These are phyloP conservation scores for Mycena polygramma DNA, from an alignment of 768 basidiomycete species.

Conservation along the genomic window DNA sequence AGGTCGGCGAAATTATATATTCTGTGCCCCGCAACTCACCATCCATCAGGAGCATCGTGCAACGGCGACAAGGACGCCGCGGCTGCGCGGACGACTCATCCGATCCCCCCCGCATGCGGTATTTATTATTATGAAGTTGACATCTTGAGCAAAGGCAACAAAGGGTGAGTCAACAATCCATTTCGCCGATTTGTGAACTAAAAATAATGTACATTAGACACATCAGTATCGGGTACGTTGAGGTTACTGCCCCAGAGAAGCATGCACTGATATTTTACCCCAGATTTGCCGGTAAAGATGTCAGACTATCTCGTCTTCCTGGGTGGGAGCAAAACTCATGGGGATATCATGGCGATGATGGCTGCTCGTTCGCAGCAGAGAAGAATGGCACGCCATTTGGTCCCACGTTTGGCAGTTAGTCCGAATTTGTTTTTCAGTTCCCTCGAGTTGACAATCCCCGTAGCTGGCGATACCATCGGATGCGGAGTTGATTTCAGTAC, in stretches of 20 bases:
- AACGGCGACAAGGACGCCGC: conserved; percentile 87
- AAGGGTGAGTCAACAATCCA: conserved; percentile 68
- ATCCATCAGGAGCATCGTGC: conserved; percentile 60
- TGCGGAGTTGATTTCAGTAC: conserved; percentile 93
- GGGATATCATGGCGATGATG: conserved; percentile 96
- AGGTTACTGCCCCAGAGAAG: not conserved
- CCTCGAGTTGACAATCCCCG: conserved; percentile 26
- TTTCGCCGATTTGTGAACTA: conserved; percentile 26
- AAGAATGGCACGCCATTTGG: conserved; percentile 81
- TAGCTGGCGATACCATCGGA: conserved; percentile 90
- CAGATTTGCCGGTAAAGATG: conserved; percentile 77
- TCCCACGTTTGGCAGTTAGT: conserved; percentile 84
- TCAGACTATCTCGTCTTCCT: conserved; percentile 81
- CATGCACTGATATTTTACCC: conserved; percentile 24
- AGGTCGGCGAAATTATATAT: conserved; percentile 55
- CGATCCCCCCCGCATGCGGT: conserved; percentile 88
- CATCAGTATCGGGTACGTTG: conserved; percentile 82
- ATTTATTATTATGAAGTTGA: conserved; percentile 96
- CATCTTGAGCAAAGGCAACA: conserved; percentile 82
- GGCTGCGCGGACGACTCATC: conserved; percentile 80
- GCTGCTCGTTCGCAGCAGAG: conserved; percentile 80
- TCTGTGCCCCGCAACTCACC: conserved; percentile 12
- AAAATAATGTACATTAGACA: conserved; percentile 60
- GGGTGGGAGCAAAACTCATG: conserved; percentile 90
- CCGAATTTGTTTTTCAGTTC: conserved; percentile 8